Percentiles rank a stretch among this genome's conserved stretches.
phyloP scores from a whole-genome alignment of 2,329 filamentous ascomycete species.

The Ophiostoma sp. region DNA sequence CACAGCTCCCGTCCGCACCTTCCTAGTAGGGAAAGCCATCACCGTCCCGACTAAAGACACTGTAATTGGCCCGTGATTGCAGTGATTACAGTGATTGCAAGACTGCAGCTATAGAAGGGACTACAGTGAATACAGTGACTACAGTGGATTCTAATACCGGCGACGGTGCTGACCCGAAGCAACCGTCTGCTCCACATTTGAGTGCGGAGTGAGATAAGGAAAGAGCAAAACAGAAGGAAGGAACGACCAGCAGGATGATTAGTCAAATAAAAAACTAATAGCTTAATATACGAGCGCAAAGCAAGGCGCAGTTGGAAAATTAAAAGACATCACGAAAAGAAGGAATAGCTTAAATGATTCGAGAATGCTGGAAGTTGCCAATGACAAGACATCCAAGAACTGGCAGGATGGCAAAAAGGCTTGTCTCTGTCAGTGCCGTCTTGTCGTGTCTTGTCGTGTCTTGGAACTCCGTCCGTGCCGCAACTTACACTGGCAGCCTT shows the following conservation, averaged over 20 bases:
- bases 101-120: not conserved
- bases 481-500: constrained; percentile 10
- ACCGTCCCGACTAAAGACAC: not conserved
- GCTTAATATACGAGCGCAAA: not conserved
- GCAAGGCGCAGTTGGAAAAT: not conserved
- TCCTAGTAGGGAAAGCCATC: constrained; percentile 9
- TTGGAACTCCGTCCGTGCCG: constrained; percentile 1
- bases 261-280: not conserved
- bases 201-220: not conserved
- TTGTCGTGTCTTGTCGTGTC: constrained; percentile 4
- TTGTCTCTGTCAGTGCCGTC: not conserved
- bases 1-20: constrained; percentile 2
- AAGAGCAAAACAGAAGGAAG: no score
- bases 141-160: not conserved
- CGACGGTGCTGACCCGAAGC: not conserved
- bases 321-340: not conserved
- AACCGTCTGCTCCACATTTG: not conserved
- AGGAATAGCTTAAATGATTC: not conserved
- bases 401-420: not conserved
- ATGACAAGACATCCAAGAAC: not conserved
- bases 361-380: not conserved
- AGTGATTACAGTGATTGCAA: no score
- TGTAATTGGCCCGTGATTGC: no score
- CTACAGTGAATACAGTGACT: not conserved
- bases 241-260: not conserved